Percentiles rank a stretch among this genome's conserved stretches.
Conservation (phyloP, 768 basidiomycete genomes). For the Pulveroboletus ravenelii region DNA sequence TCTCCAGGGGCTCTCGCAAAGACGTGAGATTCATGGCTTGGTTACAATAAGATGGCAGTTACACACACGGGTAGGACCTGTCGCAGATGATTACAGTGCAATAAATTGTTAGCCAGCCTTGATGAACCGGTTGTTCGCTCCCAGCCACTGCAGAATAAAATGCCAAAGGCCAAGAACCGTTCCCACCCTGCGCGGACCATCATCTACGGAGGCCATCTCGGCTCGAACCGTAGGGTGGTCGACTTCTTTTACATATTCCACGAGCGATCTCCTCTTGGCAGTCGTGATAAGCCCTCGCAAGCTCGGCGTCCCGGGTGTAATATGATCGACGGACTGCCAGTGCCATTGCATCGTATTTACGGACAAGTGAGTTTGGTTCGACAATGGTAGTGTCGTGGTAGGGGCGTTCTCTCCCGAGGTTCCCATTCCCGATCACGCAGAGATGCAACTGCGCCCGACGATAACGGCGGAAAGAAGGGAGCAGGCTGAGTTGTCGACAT, state of each 20-base stretch:
- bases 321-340: conserved; percentile 69
- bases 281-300: conserved; percentile 49
- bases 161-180: conserved; percentile 21
- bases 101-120: conserved; percentile 4
- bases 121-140: conserved; percentile 5
- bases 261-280: conserved; percentile 48
- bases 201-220: conserved; percentile 6
- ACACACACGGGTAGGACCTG: background rate
- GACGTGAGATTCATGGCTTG: conserved; percentile 1
- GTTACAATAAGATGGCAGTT: background rate
- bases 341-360: conserved; percentile 76
- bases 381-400: conserved; percentile 67
- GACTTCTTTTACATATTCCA: conserved; percentile 38
- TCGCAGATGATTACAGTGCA: background rate
- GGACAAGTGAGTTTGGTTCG: conserved; percentile 70
- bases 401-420: conserved; percentile 50
- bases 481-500: conserved; percentile 44
- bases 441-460: conserved; percentile 33
- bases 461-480: conserved; percentile 36
- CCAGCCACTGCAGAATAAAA: conserved; percentile 28
- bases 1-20: conserved; percentile 3
- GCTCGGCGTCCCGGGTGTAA: conserved; percentile 52
- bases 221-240: background rate
- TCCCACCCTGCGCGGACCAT: background rate
- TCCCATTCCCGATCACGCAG: conserved; percentile 71